Base-by-base conservation (phyloP, 257 asterid species). In the Plantago ovata region DNA sequence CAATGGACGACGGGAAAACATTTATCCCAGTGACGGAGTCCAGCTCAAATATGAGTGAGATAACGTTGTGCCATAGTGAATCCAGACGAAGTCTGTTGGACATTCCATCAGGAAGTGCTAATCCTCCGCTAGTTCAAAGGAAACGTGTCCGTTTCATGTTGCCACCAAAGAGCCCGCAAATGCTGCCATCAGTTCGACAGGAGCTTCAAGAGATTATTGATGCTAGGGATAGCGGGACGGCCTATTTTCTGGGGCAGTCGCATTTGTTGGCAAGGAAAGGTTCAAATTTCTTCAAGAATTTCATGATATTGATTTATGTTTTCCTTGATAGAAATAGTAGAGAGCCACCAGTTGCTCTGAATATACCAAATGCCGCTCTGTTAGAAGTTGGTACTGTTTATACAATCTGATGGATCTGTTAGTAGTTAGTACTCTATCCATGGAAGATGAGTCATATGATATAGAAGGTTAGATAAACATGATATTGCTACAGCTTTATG, bases 301-400 rank as follows among this genome's bases (percentile, higher is more conserved):
- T 87, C 46, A 47, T 92, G 60, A 61, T 92, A 6, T 67, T 70
- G 72, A 45, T 38, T 8, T 92, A 83, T 58, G 79, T 77, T 41
- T 80, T 92, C 67, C 90, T 92, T 22, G 93, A 92, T 58, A 82
- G 74, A 38, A 92, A 88, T 38, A 81, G 87, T 33, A 72, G 96
- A 67, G 90, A 81, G 79, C 79, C 96, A 24, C 84, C 94, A 6
- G 86, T 85, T 45, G 93, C 81, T 13, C 68, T 92, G 55, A 81
- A 88, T 28, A 87, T 88, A 11, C 96, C 96, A 23, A 84, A 83
- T 72, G 84, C 96, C 41, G 98, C 96, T 46, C 89, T 85, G 15
- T 64, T 92, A 60, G 88, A 92, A 68, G 96, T 88, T 63, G 95
- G 94, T 1, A 84, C 86, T 61, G 85, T 83, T 36, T 88, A 88